Conservation (phyloP, 805 yeast genomes). For the Yarrowia sp. region DNA sequence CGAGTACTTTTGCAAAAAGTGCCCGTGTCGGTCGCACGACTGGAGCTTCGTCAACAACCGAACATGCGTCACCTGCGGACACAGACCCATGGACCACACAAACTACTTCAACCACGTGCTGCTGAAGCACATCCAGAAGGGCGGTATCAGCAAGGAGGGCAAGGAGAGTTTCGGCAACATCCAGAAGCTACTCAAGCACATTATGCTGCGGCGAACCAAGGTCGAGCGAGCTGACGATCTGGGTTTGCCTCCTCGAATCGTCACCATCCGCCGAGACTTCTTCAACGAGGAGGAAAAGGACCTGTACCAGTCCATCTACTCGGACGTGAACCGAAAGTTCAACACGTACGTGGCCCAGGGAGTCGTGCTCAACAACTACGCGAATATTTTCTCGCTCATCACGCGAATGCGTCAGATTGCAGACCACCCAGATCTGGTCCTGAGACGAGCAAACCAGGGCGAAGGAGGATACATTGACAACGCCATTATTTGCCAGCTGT, state of each 20-base stretch:
- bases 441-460: constrained; percentile 55
- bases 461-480: constrained; percentile 44
- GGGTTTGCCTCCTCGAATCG: constrained; percentile 95
- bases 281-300: constrained; percentile 96
- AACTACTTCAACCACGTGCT: constrained; percentile 94
- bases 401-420: constrained; percentile 98
- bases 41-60: constrained; percentile 86
- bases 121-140: constrained; percentile 88
- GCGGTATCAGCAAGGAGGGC: constrained; percentile 81
- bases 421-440: constrained; percentile 94
- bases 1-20: constrained; percentile 86
- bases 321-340: constrained; percentile 82
- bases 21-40: constrained; percentile 75
- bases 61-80: constrained; percentile 83
- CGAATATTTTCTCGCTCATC: constrained; percentile 91
- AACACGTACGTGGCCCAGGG: constrained; percentile 94
- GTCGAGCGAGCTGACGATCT: constrained; percentile 95
- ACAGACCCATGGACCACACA: constrained; percentile 91
- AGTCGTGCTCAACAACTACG: constrained; percentile 93
- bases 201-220: constrained; percentile 93
- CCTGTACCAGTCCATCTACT: constrained; percentile 78
- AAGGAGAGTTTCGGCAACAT: constrained; percentile 71
- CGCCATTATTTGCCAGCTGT: constrained; percentile 79
- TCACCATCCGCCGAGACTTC: constrained; percentile 78
- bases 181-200: constrained; percentile 67